These are phyloP conservation scores for Eucalyptus tenuipes DNA, from an alignment of 345 rosid species.

Conservation along the genomic window DNA sequence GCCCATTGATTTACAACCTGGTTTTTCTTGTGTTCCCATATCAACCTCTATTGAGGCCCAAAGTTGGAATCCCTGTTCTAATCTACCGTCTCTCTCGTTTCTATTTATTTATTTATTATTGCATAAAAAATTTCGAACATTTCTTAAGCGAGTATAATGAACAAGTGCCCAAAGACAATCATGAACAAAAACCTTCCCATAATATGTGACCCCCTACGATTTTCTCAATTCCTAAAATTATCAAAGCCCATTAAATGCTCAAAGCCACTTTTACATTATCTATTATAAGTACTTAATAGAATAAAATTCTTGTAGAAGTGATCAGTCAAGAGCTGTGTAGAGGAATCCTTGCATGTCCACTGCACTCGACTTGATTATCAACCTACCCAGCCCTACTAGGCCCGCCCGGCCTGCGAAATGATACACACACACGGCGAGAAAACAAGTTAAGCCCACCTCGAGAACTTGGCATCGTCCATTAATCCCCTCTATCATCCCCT, in stretches of 20 bases:
- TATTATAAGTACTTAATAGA: background rate
- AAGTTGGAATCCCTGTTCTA: background rate
- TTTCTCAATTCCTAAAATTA: background rate
- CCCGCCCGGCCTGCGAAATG: background rate
- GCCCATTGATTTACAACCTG: background rate
- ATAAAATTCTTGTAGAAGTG: background rate
- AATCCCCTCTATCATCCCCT: background rate
- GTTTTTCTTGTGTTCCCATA: background rate
- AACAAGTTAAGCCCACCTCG: no score
- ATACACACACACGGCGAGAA: background rate
- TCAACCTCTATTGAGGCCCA: background rate
- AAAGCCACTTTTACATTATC: background rate
- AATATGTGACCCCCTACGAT: background rate
- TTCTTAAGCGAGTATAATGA: background rate
- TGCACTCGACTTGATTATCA: background rate
- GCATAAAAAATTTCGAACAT: background rate
- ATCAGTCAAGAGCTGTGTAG: background rate
- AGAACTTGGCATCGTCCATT: background rate
- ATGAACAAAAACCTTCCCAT: background rate
- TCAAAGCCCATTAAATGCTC: background rate
- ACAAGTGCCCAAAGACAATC: no score
- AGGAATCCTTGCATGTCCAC: background rate
- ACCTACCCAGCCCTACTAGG: background rate
- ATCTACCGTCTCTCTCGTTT: background rate
- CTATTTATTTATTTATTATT: fast-evolving